Conservation (phyloP, 2,329 filamentous ascomycete species). For the Hypoxylon sp. region DNA sequence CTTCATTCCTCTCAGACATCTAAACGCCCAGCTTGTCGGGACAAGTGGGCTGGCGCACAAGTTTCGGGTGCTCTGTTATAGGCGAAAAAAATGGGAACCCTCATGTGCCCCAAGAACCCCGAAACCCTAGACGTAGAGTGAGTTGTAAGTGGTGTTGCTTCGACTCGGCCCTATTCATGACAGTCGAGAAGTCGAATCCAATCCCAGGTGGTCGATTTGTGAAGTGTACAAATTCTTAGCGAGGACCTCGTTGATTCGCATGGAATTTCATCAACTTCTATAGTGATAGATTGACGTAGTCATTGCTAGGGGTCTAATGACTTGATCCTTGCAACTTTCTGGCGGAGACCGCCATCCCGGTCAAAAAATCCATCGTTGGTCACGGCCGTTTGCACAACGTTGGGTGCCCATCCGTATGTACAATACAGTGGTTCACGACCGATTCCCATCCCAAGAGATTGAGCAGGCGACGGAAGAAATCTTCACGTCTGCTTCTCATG, state of each 20-base stretch:
- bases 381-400: constrained; percentile 49
- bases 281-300: constrained; percentile 38
- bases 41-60: constrained; percentile 25
- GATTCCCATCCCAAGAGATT: constrained; percentile 14
- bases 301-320: constrained; percentile 45
- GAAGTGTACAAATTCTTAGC: not conserved
- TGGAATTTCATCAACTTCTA: constrained; percentile 14
- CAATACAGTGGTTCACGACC: constrained; percentile 38
- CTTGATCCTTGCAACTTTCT: constrained; percentile 51
- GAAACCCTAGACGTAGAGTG: constrained; percentile 20
- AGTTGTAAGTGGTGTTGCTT: constrained; percentile 21
- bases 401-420: constrained; percentile 41
- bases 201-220: constrained; percentile 7
- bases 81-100: constrained; percentile 27
- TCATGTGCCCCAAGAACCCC: constrained; percentile 29
- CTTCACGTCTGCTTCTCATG: constrained; percentile 16
- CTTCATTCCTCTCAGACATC: constrained; percentile 16
- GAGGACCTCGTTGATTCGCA: constrained; percentile 8
- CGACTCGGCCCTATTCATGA: constrained; percentile 20
- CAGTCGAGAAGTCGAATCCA: constrained; percentile 19
- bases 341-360: constrained; percentile 49
- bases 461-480: constrained; percentile 11
- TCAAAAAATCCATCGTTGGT: constrained; percentile 50
- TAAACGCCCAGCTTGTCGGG: constrained; percentile 11
- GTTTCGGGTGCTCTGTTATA: constrained; percentile 37